Base-by-base conservation (phyloP, 192 early-diverging fungal genomes). In the Podila epigama region DNA sequence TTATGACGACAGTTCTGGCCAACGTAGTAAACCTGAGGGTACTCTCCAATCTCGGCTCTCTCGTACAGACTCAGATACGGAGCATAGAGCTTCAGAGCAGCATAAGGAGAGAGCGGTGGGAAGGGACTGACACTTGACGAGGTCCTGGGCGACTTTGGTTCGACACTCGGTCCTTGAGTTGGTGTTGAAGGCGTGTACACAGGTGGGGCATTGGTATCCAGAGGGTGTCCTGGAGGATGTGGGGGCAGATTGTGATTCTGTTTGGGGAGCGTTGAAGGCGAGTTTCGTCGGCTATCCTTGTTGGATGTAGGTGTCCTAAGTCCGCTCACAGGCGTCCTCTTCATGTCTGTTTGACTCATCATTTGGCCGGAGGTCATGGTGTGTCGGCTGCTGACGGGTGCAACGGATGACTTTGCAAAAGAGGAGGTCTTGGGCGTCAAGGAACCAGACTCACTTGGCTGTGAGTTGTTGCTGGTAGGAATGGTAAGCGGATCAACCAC, bases 1-100 rank as follows among this genome's bases (percentile, higher is more conserved):
- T 90, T 91, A n/a, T 65, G 59, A 20, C 86, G 66, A 9, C 88
- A 82, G 57, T 94, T 84, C 28, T 89, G 88, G 33, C 96, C 97
- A 58, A 95, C 89, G 70, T 94, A 99, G 78, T 96, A 97, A 18
- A 99, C 86, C 44, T 94, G 88, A 16, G 86, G 85, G 53, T 84
- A 97, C 18, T 89, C 89, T 15, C 90, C 66, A 37, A 99, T 95
- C 75, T 99, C 97, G 0, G 82, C 84, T 54, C 93, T 91, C 82
- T 99, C 97, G 60, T 92, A 95, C 16, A 85, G 73, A 9, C 93
- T 96, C 54, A 99, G 82, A 65, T 90, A 86, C 22, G 87, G 88
- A 2, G 88, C 88, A 60, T 92, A 91, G 2, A 87, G 79, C 48
- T 89, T 86, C 41, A 91, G 67, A 11, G 89, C 90, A 20, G 86